Percentiles rank a stretch among this genome's conserved stretches.
phyloP scores from a whole-genome alignment of 2,329 filamentous ascomycete genomes.

The Diaporthe humulicola region DNA sequence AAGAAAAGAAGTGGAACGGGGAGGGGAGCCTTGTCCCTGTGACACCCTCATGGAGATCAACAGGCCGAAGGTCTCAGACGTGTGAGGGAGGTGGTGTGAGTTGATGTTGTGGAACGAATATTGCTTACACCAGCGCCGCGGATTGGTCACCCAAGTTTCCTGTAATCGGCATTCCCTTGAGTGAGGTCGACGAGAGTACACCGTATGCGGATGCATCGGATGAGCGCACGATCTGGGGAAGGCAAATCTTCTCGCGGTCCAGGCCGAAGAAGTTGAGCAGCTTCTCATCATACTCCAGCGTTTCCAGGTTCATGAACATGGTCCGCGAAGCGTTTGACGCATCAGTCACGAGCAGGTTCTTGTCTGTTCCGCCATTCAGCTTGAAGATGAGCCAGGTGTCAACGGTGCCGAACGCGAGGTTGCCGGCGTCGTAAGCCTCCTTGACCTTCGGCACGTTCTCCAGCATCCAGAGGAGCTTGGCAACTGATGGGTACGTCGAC shows the following conservation, averaged over 20 bases:
- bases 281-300: conserved; percentile 82
- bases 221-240: conserved; percentile 87
- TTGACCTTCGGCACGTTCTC: conserved; percentile 78
- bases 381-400: conserved; percentile 91
- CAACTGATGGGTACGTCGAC: conserved; percentile 89
- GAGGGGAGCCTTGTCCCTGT: too few species aligned
- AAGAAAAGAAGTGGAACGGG: background rate
- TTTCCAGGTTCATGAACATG: conserved; percentile 94
- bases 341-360: conserved; percentile 84
- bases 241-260: conserved; percentile 73
- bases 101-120: rapidly evolving
- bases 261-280: conserved; percentile 85
- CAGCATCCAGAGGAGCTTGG: conserved; percentile 88
- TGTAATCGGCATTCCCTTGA: conserved; percentile 80
- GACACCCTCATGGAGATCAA: background rate
- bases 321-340: conserved; percentile 90
- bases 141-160: conserved; percentile 91
- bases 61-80: background rate
- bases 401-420: conserved; percentile 86
- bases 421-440: conserved; percentile 80
- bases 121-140: conserved; percentile 75
- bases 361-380: conserved; percentile 78
- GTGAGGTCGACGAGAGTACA: conserved; percentile 70
- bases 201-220: conserved; percentile 83
- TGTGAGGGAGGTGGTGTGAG: too few species aligned